Conservation (phyloP, 1,284 basidiomycete genomes). For the Rhodotorula sp. region DNA sequence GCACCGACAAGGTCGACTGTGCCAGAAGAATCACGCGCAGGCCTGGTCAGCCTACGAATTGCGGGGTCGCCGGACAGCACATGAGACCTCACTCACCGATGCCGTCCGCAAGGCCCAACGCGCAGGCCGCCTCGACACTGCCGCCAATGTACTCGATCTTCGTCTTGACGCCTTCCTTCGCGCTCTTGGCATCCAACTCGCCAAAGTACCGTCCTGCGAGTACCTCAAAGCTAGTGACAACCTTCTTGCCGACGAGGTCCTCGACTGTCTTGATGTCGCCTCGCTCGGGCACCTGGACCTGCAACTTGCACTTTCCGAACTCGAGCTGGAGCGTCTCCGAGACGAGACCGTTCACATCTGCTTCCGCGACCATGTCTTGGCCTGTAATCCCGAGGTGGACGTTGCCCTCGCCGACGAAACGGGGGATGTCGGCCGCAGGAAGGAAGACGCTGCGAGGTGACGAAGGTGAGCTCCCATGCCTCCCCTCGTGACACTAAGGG, state of each 20-base stretch:
- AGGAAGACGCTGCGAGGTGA: slow-evolving; percentile 75
- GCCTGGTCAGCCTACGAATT: not conserved
- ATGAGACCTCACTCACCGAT: slow-evolving; percentile 55
- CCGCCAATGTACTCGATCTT: slow-evolving; percentile 94
- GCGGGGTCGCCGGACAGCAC: not conserved
- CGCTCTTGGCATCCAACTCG: slow-evolving; percentile 63
- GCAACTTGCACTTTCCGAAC: slow-evolving; percentile 91
- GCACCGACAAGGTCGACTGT: slow-evolving; percentile 84
- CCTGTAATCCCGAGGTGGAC: slow-evolving; percentile 90
- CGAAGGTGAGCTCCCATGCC: not conserved
- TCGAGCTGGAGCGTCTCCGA: slow-evolving; percentile 79
- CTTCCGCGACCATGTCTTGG: slow-evolving; percentile 94
- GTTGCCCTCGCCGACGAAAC: slow-evolving; percentile 96
- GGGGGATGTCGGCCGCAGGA: slow-evolving; percentile 94
- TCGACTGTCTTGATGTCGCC: slow-evolving; percentile 69
- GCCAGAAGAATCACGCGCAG: not conserved
- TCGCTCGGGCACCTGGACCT: slow-evolving; percentile 88
- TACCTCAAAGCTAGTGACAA: slow-evolving; percentile 93
- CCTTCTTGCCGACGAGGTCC: slow-evolving; percentile 80
- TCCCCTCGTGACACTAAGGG: not conserved
- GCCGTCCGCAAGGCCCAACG: slow-evolving; percentile 92
- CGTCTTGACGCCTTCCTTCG: slow-evolving; percentile 54
- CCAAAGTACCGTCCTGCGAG: slow-evolving; percentile 78
- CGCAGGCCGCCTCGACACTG: slow-evolving; percentile 96
- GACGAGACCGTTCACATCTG: slow-evolving; percentile 72